These are phyloP conservation scores for Trametes elegans DNA, from an alignment of 768 basidiomycete genomes.

Conservation along the genomic window DNA sequence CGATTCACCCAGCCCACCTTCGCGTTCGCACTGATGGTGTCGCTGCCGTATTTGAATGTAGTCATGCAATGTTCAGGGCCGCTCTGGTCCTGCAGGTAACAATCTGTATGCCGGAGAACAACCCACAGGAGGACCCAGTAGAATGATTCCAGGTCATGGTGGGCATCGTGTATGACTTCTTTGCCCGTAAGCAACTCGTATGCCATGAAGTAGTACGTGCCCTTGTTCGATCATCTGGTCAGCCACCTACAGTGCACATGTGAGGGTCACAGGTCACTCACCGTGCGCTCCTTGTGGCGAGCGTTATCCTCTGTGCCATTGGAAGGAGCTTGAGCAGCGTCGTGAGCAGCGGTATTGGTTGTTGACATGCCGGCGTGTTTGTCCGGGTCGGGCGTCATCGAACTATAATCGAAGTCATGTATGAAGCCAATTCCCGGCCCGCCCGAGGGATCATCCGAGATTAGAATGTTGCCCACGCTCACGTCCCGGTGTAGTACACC, in stretches of 20 bases:
- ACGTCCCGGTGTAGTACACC: constrained; percentile 17
- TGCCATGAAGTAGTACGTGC: not conserved
- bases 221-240: not conserved
- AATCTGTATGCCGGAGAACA: constrained; percentile 8
- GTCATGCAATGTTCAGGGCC: not conserved
- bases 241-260: too few relatives aligned
- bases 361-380: not conserved
- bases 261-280: not conserved
- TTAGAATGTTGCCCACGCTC: constrained; percentile 18
- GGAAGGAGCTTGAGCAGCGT: not conserved
- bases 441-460: not conserved
- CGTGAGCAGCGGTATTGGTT: not conserved
- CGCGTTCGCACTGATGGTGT: not conserved
- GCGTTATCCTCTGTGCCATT: not conserved
- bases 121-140: constrained; percentile 17
- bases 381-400: not conserved
- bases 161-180: not conserved
- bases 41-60: not conserved
- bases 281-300: not conserved
- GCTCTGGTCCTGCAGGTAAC: not conserved
- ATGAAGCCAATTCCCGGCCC: constrained; percentile 6
- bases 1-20: not conserved
- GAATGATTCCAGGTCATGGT: constrained; percentile 19
- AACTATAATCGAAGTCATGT: constrained; percentile 18
- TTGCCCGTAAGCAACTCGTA: not conserved